phyloP scores from a whole-genome alignment of 306 rosid species.

The Casuarina glauca region DNA sequence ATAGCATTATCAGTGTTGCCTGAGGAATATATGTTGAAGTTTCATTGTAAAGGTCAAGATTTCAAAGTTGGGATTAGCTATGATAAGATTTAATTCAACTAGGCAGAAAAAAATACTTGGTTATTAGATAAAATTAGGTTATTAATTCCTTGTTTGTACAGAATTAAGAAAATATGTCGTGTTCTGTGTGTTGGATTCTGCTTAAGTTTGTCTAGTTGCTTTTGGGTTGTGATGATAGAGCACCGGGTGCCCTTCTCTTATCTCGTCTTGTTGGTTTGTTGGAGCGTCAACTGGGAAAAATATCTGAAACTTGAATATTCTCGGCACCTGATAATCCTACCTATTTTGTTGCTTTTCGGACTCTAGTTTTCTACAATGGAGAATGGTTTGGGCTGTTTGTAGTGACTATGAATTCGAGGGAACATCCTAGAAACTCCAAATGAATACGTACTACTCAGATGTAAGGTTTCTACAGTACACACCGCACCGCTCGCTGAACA shows the following conservation, averaged over 20 bases:
- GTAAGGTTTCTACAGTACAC: too few species aligned
- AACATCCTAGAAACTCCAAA: too few species aligned
- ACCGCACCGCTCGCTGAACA: too few species aligned
- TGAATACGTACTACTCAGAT: too few species aligned
- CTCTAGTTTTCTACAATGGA: background rate
- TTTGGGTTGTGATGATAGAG: constrained; percentile 38
- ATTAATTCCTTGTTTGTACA: constrained; percentile 50
- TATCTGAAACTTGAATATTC: background rate
- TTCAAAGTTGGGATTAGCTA: constrained; percentile 14
- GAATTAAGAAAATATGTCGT: constrained; percentile 33
- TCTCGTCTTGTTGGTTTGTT: background rate
- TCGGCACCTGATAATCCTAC: background rate
- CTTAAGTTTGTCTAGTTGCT: constrained; percentile 37
- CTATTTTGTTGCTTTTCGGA: background rate
- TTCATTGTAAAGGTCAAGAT: constrained; percentile 29
- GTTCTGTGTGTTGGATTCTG: constrained; percentile 40
- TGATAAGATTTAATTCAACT: constrained; percentile 4
- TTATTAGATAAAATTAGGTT: constrained; percentile 22
- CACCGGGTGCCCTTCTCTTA: constrained; percentile 34
- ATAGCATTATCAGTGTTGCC: constrained; percentile 79
- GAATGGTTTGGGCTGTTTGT: background rate
- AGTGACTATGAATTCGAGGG: background rate
- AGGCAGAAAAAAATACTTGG: background rate
- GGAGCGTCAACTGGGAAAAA: background rate
- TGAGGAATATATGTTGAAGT: constrained; percentile 30